Conservation (phyloP, 2,329 filamentous ascomycete species). For the Metarhizium anisopliae region DNA sequence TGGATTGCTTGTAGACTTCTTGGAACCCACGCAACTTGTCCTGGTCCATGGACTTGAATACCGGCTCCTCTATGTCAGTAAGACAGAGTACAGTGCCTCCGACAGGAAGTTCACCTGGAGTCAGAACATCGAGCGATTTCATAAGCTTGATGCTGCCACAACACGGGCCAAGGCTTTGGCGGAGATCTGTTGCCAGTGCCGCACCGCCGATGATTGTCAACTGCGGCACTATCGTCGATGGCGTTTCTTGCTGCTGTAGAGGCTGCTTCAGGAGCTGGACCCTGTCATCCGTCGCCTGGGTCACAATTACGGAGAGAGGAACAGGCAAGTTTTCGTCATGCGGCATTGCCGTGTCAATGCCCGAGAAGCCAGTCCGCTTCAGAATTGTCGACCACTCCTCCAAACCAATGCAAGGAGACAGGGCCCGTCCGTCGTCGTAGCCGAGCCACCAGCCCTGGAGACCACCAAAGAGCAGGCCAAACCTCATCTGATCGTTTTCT, state of each 20-base stretch:
- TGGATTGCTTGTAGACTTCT: background rate
- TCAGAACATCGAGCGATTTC: background rate
- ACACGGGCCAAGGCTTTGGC: background rate
- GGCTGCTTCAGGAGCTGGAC: background rate
- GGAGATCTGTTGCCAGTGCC: background rate
- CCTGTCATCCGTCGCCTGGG: background rate
- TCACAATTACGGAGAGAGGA: background rate
- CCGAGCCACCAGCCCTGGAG: background rate
- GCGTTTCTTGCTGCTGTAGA: background rate
- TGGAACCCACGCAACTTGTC: background rate
- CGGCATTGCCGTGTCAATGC: background rate
- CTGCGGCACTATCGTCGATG: too few species aligned
- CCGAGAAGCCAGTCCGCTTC: background rate
- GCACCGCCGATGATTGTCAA: too few species aligned
- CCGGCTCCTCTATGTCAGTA: background rate
- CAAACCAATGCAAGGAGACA: background rate
- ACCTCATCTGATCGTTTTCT: background rate
- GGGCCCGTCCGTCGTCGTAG: background rate
- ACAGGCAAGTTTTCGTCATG: background rate
- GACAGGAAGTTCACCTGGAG: background rate
- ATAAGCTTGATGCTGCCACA: background rate
- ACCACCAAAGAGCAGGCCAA: background rate
- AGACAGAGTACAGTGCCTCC: background rate
- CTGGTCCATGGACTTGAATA: background rate
- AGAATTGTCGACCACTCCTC: background rate